These are phyloP conservation scores for Parietaria judaica DNA, from an alignment of 306 rosid genomes.

Conservation along the genomic window DNA sequence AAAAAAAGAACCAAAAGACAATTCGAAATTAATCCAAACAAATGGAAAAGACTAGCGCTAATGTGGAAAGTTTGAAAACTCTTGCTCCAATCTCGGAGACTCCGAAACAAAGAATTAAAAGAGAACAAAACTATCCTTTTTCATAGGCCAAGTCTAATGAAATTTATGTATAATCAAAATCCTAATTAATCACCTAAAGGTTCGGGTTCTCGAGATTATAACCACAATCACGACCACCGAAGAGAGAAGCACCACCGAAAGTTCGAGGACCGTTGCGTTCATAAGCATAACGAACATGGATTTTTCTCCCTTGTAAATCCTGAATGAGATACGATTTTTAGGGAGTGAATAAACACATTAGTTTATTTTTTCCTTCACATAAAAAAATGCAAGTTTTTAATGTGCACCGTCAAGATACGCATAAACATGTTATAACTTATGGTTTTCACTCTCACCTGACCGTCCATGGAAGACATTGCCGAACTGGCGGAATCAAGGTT, in stretches of 20 bases:
- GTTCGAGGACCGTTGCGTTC: slow-evolving; percentile 36
- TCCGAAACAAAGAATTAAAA: too few species aligned
- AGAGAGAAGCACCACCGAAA: slow-evolving; percentile 18
- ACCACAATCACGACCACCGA: slow-evolving; percentile 29
- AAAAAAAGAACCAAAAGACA: too few species aligned
- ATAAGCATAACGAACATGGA: slow-evolving; percentile 56
- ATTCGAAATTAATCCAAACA: too few species aligned
- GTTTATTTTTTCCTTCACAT: background rate
- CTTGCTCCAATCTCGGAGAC: too few species aligned
- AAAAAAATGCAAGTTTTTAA: too few species aligned
- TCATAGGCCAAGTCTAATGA: background rate
- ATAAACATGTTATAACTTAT: background rate
- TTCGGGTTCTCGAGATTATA: slow-evolving; percentile 8
- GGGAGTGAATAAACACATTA: background rate
- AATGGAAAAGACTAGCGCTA: too few species aligned
- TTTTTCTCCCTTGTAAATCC: slow-evolving; percentile 59
- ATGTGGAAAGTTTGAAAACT: too few species aligned
- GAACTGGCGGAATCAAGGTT: slow-evolving; percentile 37
- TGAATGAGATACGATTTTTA: slow-evolving; percentile 3
- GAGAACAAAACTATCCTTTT: too few species aligned
- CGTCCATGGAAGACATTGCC: slow-evolving; percentile 66
- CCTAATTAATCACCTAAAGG: background rate
- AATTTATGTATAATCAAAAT: background rate
- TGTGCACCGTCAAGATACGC: too few species aligned
- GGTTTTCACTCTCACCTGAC: slow-evolving; percentile 40